Evolutionary conservation across 1,139 yeast genomes (phyloP).

Genomic region (Yamadazyma epiphylla): DNA sequence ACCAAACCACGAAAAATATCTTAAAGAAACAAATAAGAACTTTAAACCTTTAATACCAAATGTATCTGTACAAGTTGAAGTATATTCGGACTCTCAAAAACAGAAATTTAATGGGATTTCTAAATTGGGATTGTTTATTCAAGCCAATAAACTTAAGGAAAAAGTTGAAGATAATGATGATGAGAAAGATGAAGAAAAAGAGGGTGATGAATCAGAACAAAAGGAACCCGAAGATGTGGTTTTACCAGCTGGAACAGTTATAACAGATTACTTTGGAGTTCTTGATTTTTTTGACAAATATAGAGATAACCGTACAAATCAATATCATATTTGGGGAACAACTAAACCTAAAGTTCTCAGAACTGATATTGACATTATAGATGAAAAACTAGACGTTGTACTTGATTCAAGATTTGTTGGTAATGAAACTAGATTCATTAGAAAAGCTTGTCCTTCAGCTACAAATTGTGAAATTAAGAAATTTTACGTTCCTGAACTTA

Average conservation of each 20-base stretch:
- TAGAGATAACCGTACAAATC: conserved; percentile 63
- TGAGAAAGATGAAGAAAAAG: conserved; percentile 11
- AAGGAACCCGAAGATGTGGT: conserved; percentile 11
- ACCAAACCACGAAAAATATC: conserved; percentile 32
- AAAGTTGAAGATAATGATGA: conserved; percentile 3
- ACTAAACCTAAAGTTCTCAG: conserved; percentile 74
- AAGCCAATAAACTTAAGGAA: conserved; percentile 1
- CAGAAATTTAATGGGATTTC: conserved; percentile 72
- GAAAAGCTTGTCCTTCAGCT: conserved; percentile 61
- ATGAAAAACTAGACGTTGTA: conserved; percentile 43
- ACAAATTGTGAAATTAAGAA: conserved; percentile 71
- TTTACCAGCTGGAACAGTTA: conserved; percentile 47
- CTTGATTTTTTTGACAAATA: conserved; percentile 62
- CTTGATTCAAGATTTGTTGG: conserved; percentile 82
- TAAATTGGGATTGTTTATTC: conserved; percentile 60
- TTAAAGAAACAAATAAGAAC: conserved; percentile 15
- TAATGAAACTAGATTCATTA: conserved; percentile 66
- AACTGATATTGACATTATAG: conserved; percentile 33
- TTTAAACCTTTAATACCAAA: conserved; percentile 21
- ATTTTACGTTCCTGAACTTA: conserved; percentile 42
- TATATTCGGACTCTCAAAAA: conserved; percentile 53
- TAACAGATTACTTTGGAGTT: conserved; percentile 73
- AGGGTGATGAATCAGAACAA: conserved; percentile 2
- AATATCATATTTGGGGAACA: conserved; percentile 77
- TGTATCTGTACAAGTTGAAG: conserved; percentile 35